phyloP scores from a whole-genome alignment of 352 stramenopile species.

The Detonula confervacea region DNA sequence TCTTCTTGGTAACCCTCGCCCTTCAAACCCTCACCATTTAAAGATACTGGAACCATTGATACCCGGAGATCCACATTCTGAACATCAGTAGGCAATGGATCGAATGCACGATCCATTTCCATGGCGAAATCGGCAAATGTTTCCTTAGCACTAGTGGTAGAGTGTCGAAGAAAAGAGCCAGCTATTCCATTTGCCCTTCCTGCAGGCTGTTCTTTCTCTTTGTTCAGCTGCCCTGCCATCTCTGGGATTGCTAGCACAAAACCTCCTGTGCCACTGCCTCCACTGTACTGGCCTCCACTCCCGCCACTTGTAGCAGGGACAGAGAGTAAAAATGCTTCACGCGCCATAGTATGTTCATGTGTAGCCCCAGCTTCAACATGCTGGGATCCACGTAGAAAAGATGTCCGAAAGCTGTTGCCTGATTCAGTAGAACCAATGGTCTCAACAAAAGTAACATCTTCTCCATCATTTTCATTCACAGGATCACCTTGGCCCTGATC shows the following conservation, averaged over 20 bases:
- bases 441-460: background rate
- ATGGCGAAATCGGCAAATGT: background rate
- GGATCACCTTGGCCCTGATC: constrained; percentile 3
- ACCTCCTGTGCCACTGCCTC: background rate
- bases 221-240: background rate
- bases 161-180: constrained; percentile 9
- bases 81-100: constrained; percentile 48
- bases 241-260: constrained; percentile 46
- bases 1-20: constrained; percentile 5
- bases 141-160: background rate
- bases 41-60: constrained; percentile 13
- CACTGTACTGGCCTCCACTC: constrained; percentile 7
- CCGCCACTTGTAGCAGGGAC: constrained; percentile 5
- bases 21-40: no score
- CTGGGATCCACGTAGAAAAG: background rate
- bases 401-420: constrained; percentile 1
- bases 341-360: constrained; percentile 2
- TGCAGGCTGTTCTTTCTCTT: background rate
- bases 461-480: background rate
- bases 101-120: constrained; percentile 29
- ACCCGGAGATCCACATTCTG: constrained; percentile 38
- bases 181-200: background rate
- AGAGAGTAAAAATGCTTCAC: constrained; percentile 48
- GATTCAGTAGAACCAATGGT: constrained; percentile 6
- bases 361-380: background rate